A percentile compares a stretch with the other conserved stretches of the same genome.
Conservation (phyloP, 148 eudicot genomes). For the Gaultheria prostrata region DNA sequence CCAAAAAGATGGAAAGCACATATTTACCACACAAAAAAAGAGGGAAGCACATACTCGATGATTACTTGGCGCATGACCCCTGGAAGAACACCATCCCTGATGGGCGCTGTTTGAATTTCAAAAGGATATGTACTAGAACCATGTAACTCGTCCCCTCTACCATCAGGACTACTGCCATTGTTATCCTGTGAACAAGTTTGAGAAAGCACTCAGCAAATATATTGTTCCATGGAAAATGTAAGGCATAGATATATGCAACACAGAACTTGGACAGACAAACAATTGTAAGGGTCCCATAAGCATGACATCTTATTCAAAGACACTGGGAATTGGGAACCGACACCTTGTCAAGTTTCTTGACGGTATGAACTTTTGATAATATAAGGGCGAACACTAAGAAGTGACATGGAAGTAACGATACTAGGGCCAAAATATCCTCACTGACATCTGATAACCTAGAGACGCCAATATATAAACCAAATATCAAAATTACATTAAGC, state of each 20-base stretch:
- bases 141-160: slow-evolving; percentile 15
- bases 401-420: neutral
- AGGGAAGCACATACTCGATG: slow-evolving; percentile 52
- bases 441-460: neutral
- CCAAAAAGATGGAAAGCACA: slow-evolving; percentile 11
- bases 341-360: neutral
- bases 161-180: slow-evolving; percentile 24
- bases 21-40: too few species aligned
- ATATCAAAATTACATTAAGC: neutral
- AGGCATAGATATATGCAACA: neutral
- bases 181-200: slow-evolving; percentile 38
- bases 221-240: neutral
- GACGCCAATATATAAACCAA: neutral
- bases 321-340: neutral
- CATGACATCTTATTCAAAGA: neutral
- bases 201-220: slow-evolving; percentile 15
- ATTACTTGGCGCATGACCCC: slow-evolving; percentile 82
- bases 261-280: neutral
- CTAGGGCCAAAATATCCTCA: neutral
- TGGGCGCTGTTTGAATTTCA: slow-evolving; percentile 88
- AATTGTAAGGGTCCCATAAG: neutral
- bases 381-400: neutral
- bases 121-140: slow-evolving; percentile 26
- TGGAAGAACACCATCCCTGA: slow-evolving; percentile 79
- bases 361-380: neutral